A percentile compares a stretch with the other conserved stretches of the same genome.
These are phyloP conservation scores for Uronychia setigera DNA, from an alignment of 73 alveolate species.

Conservation along the genomic window DNA sequence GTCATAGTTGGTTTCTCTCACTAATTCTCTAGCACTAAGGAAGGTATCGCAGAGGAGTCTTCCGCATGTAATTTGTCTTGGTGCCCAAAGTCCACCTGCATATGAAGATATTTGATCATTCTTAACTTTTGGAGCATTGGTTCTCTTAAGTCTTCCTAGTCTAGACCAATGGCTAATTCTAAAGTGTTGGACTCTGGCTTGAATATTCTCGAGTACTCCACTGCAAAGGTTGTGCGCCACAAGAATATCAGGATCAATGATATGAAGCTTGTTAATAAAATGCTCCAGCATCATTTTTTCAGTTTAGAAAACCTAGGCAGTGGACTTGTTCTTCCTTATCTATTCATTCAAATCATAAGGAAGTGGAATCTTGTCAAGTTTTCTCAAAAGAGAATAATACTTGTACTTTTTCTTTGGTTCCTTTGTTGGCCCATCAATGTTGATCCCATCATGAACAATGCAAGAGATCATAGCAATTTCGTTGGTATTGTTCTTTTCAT, in stretches of 20 bases:
- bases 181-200: conserved; percentile 78
- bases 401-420: conserved; percentile 59
- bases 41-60: conserved; percentile 94
- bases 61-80: conserved; percentile 83
- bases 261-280: conserved; percentile 72
- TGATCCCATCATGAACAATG: conserved; percentile 61
- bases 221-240: conserved; percentile 93
- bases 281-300: conserved; percentile 83
- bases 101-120: conserved; percentile 66
- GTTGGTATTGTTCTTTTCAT: conserved; percentile 70
- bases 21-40: conserved; percentile 87
- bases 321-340: conserved; percentile 23
- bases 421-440: conserved; percentile 72
- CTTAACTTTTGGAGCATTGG: conserved; percentile 72
- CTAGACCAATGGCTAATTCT: conserved; percentile 88
- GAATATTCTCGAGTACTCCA: conserved; percentile 77
- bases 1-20: conserved; percentile 89
- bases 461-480: conserved; percentile 80
- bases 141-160: conserved; percentile 87
- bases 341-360: conserved; percentile 53
- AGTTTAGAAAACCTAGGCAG: conserved; percentile 52
- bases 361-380: conserved; percentile 60
- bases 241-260: conserved; percentile 94
- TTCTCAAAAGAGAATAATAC: conserved; percentile 65
- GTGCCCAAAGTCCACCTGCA: conserved; percentile 78